Conservation (phyloP, 371 early-diverging fungal genomes). For the Mucor racemosus region DNA sequence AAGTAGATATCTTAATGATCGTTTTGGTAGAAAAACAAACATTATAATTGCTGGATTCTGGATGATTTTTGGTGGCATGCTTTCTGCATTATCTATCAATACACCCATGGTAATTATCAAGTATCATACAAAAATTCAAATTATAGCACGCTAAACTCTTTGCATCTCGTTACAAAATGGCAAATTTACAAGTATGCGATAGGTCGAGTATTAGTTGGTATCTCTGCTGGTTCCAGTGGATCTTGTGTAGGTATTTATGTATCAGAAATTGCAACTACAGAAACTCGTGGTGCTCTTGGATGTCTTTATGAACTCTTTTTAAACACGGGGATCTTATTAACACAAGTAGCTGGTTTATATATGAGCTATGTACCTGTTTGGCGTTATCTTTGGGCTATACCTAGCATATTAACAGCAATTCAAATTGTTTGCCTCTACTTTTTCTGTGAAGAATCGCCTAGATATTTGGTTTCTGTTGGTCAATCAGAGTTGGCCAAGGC, state of each 20-base stretch:
- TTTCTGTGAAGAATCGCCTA: slow-evolving; percentile 76
- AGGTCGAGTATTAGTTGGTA: slow-evolving; percentile 85
- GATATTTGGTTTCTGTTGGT: slow-evolving; percentile 60
- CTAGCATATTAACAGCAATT: slow-evolving; percentile 60
- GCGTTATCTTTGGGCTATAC: slow-evolving; percentile 68
- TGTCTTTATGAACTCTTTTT: slow-evolving; percentile 58
- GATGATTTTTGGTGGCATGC: slow-evolving; percentile 43
- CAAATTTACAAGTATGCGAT: slow-evolving; percentile 45
- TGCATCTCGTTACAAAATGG: slow-evolving; percentile 1
- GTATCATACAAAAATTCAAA: background rate
- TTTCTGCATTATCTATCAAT: slow-evolving; percentile 42
- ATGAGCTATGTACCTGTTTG: slow-evolving; percentile 64
- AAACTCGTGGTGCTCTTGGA: slow-evolving; percentile 74
- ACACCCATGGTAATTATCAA: background rate
- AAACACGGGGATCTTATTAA: slow-evolving; percentile 76
- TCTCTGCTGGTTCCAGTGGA: slow-evolving; percentile 80
- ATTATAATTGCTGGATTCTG: slow-evolving; percentile 40
- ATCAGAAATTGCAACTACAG: slow-evolving; percentile 79
- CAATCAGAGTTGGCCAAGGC: slow-evolving; percentile 52
- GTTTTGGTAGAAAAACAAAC: slow-evolving; percentile 39
- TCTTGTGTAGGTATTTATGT: slow-evolving; percentile 71
- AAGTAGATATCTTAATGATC: slow-evolving; percentile 37
- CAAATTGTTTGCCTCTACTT: slow-evolving; percentile 64
- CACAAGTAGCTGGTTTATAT: slow-evolving; percentile 68
- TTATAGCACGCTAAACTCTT: slow-evolving; percentile 6